Conservation (phyloP, 768 basidiomycete species). For the Hygrocybe coccinea region DNA sequence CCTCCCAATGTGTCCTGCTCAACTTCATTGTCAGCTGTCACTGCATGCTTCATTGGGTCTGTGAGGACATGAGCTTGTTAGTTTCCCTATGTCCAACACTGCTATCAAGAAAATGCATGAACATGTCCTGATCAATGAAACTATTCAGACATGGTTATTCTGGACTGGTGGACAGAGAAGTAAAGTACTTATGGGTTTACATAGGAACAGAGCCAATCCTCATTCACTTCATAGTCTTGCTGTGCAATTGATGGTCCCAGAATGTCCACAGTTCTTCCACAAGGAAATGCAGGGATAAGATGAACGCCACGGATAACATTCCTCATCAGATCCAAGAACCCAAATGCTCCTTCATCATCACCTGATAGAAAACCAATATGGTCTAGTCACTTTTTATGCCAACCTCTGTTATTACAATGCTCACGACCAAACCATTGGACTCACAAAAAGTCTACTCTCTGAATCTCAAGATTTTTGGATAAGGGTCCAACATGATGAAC, state of each 20-base stretch:
- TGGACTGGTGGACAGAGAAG: not conserved
- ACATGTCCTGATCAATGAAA: no score
- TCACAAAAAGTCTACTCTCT: conserved; percentile 34
- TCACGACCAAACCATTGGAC: conserved; percentile 37
- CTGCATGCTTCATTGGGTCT: conserved; percentile 39
- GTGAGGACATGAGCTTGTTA: conserved; percentile 33
- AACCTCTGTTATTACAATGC: conserved; percentile 21
- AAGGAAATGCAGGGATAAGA: conserved; percentile 12
- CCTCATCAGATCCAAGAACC: conserved; percentile 2
- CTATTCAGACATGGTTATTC: not conserved
- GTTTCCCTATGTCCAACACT: not conserved
- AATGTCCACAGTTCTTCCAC: conserved; percentile 2
- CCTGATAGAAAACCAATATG: conserved; percentile 18
- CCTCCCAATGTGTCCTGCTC: conserved; percentile 28
- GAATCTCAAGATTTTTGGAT: no score
- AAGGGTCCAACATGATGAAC: no score
- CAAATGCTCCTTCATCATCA: not conserved
- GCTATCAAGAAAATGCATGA: no score
- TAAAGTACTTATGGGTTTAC: conserved; percentile 31
- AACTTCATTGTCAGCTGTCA: conserved; percentile 14
- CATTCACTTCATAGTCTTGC: not conserved
- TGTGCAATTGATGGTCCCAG: conserved; percentile 3
- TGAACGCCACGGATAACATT: conserved; percentile 11
- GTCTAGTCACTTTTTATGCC: conserved; percentile 17
- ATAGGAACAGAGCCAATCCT: conserved; percentile 32